A percentile compares a stretch with the other conserved stretches of the same genome.
These are phyloP conservation scores for Amoeboaphelidium protococcarum DNA, from an alignment of 371 early-diverging fungal species.

Conservation along the genomic window DNA sequence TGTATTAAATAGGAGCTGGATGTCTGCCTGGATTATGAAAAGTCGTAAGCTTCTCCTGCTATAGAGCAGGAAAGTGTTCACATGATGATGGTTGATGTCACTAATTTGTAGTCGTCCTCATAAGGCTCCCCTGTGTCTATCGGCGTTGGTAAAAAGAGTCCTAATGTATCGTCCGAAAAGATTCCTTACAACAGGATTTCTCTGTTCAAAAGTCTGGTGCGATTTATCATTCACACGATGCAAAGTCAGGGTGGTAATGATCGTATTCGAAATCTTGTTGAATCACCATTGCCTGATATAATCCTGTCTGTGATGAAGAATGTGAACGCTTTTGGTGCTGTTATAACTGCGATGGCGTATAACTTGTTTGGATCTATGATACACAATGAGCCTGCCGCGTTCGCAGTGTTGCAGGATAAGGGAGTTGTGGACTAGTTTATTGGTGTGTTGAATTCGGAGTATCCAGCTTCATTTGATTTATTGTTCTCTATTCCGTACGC, in stretches of 20 bases:
- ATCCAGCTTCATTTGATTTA: constrained; percentile 44
- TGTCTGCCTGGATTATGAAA: neutral
- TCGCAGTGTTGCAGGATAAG: constrained; percentile 66
- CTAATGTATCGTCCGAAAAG: constrained; percentile 11
- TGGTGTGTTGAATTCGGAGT: too few relatives aligned
- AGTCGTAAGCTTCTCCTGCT: neutral
- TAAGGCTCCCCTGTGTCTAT: constrained; percentile 29
- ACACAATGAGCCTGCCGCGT: constrained; percentile 82
- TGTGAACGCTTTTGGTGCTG: constrained; percentile 39
- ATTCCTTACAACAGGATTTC: constrained; percentile 9
- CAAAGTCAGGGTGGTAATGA: constrained; percentile 66
- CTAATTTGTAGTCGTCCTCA: neutral
- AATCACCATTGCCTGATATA: constrained; percentile 51
- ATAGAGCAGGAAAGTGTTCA: neutral
- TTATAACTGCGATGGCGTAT: constrained; percentile 22
- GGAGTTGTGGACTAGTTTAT: neutral
- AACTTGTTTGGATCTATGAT: constrained; percentile 81
- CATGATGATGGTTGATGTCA: neutral
- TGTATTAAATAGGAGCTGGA: neutral
- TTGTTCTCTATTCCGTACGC: constrained; percentile 61
- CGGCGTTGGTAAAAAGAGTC: constrained; percentile 24
- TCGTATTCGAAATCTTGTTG: constrained; percentile 72
- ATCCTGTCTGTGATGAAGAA: constrained; percentile 38
- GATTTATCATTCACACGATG: constrained; percentile 71
- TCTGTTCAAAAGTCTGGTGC: constrained; percentile 59